phyloP scores from a whole-genome alignment of 1,284 basidiomycete genomes.

The Cryptococcus sp. region DNA sequence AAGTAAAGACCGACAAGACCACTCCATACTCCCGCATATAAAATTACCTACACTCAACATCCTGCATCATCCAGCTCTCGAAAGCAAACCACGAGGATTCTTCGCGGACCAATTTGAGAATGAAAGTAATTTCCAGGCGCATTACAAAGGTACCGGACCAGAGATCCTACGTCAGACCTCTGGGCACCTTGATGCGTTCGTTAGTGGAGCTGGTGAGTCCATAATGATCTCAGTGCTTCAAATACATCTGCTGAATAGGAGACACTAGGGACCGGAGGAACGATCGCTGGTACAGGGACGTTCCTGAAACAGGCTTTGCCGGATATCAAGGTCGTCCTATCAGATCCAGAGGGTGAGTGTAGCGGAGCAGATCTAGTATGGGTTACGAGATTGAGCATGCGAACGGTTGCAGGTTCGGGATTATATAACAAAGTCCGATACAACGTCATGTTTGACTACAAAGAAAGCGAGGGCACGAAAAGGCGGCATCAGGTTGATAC shows the following conservation, averaged over 20 bases:
- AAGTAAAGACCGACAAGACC: neutral
- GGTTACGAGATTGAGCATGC: neutral
- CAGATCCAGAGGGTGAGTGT: conserved; percentile 74
- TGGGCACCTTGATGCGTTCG: conserved; percentile 79
- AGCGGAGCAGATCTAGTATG: neutral
- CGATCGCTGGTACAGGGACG: conserved; percentile 79
- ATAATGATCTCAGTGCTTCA: neutral
- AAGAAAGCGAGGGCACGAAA: conserved; percentile 93
- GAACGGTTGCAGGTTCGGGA: conserved; percentile 64
- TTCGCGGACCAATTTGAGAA: conserved; percentile 99
- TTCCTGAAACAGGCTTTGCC: conserved; percentile 62
- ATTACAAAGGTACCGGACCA: conserved; percentile 86
- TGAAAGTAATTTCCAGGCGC: conserved; percentile 84
- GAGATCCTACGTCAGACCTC: conserved; percentile 94
- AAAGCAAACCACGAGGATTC: conserved; percentile 46
- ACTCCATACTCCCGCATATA: neutral
- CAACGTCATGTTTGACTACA: conserved; percentile 90
- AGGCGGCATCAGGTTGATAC: conserved; percentile 74
- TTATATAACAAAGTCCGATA: conserved; percentile 92
- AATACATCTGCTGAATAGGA: neutral
- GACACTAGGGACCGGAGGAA: conserved; percentile 81
- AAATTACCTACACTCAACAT: conserved; percentile 1
- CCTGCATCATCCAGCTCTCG: conserved; percentile 19
- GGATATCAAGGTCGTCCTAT: conserved; percentile 69
- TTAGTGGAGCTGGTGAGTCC: conserved; percentile 80